phyloP scores from a whole-genome alignment of 352 stramenopile species.

The Phytophthora chlamydospora region DNA sequence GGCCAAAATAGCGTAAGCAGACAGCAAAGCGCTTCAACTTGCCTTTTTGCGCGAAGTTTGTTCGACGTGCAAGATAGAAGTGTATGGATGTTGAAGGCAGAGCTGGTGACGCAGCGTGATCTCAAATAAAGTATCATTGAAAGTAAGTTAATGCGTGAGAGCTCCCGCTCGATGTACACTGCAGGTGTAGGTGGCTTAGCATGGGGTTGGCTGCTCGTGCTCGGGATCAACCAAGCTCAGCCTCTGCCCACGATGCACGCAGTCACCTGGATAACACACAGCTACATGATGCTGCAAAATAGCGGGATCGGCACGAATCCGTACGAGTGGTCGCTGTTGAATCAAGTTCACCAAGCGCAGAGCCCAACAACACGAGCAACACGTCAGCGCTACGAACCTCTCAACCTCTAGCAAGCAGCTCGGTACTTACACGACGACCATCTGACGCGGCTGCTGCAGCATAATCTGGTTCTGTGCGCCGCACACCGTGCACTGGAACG shows the following conservation, averaged over 20 bases:
- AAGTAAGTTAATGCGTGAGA: background rate
- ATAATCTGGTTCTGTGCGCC: constrained; percentile 69
- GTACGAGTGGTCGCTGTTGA: constrained; percentile 38
- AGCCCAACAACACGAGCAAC: background rate
- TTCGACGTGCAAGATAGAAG: no score
- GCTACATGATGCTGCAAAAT: constrained; percentile 70
- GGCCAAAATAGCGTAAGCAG: background rate
- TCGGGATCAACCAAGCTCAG: background rate
- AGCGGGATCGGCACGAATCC: constrained; percentile 67
- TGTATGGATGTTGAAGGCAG: background rate
- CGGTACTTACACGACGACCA: constrained; percentile 57
- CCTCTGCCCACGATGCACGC: background rate
- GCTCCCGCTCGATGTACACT: no score
- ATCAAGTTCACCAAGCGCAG: background rate
- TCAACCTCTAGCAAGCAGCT: background rate
- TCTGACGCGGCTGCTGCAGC: constrained; percentile 40
- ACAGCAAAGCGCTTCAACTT: background rate
- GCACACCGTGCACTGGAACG: constrained; percentile 68
- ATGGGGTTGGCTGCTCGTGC: no score
- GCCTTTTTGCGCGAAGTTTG: no score
- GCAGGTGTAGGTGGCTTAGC: no score
- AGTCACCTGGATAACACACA: background rate
- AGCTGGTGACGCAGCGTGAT: no score
- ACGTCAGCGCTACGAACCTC: background rate
- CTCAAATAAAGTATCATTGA: background rate